These are phyloP conservation scores for Melocanna baccifera DNA, from an alignment of 176 grass and related monocot species.

Conservation along the genomic window DNA sequence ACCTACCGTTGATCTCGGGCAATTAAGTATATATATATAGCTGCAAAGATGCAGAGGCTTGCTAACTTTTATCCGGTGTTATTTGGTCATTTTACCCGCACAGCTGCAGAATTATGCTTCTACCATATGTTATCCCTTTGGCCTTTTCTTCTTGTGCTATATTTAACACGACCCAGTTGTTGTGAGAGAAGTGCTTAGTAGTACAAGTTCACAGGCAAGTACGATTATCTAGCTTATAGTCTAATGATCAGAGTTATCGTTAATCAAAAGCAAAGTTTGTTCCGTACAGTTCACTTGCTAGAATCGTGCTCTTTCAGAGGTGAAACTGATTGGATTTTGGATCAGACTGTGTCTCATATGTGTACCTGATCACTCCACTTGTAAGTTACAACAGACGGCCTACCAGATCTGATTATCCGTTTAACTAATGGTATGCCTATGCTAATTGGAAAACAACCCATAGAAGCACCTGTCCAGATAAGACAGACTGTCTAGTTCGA, in stretches of 20 bases:
- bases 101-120: neutral
- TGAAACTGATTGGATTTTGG: neutral
- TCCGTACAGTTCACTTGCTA: neutral
- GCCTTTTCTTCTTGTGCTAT: neutral
- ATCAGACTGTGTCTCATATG: neutral
- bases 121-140: neutral
- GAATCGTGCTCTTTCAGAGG: neutral
- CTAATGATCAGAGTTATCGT: too few relatives aligned
- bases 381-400: neutral
- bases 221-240: neutral
- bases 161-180: too few relatives aligned
- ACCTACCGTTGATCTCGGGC: too few relatives aligned
- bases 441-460: neutral
- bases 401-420: neutral
- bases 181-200: too few relatives aligned
- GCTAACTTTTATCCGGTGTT: neutral
- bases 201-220: neutral
- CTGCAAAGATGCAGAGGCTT: too few relatives aligned
- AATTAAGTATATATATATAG: too few relatives aligned
- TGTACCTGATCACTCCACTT: neutral
- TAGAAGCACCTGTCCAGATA: neutral
- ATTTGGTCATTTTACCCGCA: neutral
- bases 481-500: neutral
- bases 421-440: neutral
- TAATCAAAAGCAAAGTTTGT: neutral